Base-by-base conservation (phyloP, 2,329 filamentous ascomycete species). In the Sclerotinia borealis region DNA sequence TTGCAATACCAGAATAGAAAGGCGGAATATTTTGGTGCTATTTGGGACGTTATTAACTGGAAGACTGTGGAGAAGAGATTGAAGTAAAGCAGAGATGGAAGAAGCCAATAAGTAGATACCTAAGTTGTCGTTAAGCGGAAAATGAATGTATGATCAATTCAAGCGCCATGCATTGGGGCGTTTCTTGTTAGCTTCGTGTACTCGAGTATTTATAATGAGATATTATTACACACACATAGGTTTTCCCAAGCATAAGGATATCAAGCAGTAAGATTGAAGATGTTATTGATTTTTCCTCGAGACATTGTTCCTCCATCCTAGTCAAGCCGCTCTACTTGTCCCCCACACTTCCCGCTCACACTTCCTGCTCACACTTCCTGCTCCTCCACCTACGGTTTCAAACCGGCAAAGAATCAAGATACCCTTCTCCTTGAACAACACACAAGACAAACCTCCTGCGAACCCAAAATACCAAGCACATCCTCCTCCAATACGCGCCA, bases 41-140 rank as follows among this genome's bases (percentile, higher is more conserved):
- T 96, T 76, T 96, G 93, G 93, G 91, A 96, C 71, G 92, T 96
- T 56, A 81, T 96, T 77, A 96, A 96, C 86, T 97, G 93, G 93
- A 92, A 92, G 85, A 85, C 89, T 37, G 93, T 92, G 50, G 87
- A 90, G 76, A 86, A 88, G 82, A 85, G 91, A 68, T 92, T 91
- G 74, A 79, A 79, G 70, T 70, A 66, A 64, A 43, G 19, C 7
- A 17, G 37, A 13, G n/a, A 52, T 19, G 11, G 22, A 22, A 25
- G 3, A 34, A 17, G 8, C 8, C 4, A 25, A 34, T 34, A 11
- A 25, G n/a, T 19, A 56, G 39, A 58, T 45, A 58, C 39, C 39
- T 56, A 34, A 25, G 39, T 22, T 25, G 54, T 58, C 19, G 19
- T 56, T 47, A 25, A 52, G 47, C 25, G 47, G 36, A 19, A 22